These are phyloP conservation scores for Atkinsonella texensis DNA, from an alignment of 2,329 filamentous ascomycete genomes.

Conservation along the genomic window DNA sequence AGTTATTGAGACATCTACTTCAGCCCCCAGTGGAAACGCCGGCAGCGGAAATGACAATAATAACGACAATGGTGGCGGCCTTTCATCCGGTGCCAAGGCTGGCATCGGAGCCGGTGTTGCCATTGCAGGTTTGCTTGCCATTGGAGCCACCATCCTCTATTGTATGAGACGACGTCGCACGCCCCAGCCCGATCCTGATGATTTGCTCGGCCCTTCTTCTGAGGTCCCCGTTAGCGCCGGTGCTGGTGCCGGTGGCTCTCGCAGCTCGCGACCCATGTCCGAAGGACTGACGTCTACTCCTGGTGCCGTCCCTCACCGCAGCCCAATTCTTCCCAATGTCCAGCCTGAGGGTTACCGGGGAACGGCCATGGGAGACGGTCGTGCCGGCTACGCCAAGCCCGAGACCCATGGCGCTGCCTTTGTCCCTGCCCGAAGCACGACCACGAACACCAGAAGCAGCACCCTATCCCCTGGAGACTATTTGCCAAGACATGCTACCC, in stretches of 20 bases:
- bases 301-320: constrained; percentile 16
- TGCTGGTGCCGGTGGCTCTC: constrained; percentile 11
- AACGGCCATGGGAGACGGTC: constrained; percentile 26
- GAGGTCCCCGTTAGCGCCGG: constrained; percentile 28
- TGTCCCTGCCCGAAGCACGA: constrained; percentile 12
- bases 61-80: constrained; percentile 15
- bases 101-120: constrained; percentile 30
- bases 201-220: constrained; percentile 26
- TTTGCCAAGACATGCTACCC: constrained; percentile 15
- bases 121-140: constrained; percentile 22
- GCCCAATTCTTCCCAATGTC: constrained; percentile 13
- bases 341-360: constrained; percentile 26
- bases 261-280: constrained; percentile 19
- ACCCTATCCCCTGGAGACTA: constrained; percentile 10
- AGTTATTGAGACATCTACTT: constrained; percentile 17
- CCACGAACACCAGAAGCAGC: constrained; percentile 9
- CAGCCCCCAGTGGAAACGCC: constrained; percentile 14
- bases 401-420: constrained; percentile 21
- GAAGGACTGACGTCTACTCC: constrained; percentile 14
- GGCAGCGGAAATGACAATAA: constrained; percentile 11
- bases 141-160: constrained; percentile 19
- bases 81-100: constrained; percentile 30
- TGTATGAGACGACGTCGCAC: constrained; percentile 19
- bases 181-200: constrained; percentile 24
- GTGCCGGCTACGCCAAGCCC: constrained; percentile 27